Conservation (phyloP, 2,329 filamentous ascomycete species). For the Nemania sp. region DNA sequence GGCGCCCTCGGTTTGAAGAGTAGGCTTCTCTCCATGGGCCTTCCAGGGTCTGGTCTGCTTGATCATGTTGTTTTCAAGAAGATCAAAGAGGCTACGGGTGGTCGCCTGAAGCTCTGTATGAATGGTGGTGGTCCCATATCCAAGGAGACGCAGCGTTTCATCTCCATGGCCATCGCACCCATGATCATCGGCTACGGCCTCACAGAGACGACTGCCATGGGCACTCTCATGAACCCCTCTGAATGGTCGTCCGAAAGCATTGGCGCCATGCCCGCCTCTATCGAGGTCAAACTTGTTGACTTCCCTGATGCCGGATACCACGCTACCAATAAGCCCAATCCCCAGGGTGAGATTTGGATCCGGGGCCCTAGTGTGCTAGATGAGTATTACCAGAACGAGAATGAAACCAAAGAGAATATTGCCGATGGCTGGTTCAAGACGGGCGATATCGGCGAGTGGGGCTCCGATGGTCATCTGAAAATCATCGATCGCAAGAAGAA, state of each 20-base stretch:
- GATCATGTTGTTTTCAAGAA: slow-evolving; percentile 88
- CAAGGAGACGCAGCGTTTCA: slow-evolving; percentile 83
- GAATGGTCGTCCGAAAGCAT: slow-evolving; percentile 77
- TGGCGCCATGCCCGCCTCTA: slow-evolving; percentile 71
- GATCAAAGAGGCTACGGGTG: slow-evolving; percentile 86
- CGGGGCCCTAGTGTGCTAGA: slow-evolving; percentile 71
- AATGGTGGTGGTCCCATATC: slow-evolving; percentile 85
- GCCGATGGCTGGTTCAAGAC: slow-evolving; percentile 88
- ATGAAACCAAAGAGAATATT: slow-evolving; percentile 73
- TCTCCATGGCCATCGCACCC: slow-evolving; percentile 84
- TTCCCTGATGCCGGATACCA: slow-evolving; percentile 82
- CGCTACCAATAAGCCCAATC: slow-evolving; percentile 71
- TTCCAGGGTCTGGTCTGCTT: slow-evolving; percentile 69
- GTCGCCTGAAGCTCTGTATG: slow-evolving; percentile 77
- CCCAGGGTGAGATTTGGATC: slow-evolving; percentile 88
- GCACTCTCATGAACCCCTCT: slow-evolving; percentile 72
- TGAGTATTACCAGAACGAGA: slow-evolving; percentile 76
- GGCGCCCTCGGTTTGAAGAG: slow-evolving; percentile 58
- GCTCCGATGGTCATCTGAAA: slow-evolving; percentile 69
- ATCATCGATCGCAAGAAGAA: slow-evolving; percentile 92
- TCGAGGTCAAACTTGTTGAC: slow-evolving; percentile 86
- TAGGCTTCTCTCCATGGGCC: slow-evolving; percentile 53
- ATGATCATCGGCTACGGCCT: slow-evolving; percentile 90
- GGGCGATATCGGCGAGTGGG: slow-evolving; percentile 81
- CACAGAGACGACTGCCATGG: slow-evolving; percentile 82